These are phyloP conservation scores for Flaveria floridana DNA, from an alignment of 140 eudicot species.

Conservation along the genomic window DNA sequence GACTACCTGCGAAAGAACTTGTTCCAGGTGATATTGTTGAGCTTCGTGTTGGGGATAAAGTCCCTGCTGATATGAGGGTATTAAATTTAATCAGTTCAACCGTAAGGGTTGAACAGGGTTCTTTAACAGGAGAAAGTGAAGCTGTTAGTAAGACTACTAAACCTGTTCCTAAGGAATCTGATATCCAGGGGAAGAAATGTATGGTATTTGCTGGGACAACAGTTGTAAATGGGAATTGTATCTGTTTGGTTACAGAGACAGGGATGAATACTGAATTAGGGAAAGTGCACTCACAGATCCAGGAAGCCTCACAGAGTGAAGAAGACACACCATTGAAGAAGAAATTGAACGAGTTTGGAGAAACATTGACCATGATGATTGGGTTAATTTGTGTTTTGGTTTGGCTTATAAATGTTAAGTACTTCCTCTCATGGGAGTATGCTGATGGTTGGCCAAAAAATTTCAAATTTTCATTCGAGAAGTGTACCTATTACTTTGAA, in stretches of 20 bases:
- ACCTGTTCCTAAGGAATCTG: constrained; percentile 66
- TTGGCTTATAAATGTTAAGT: constrained; percentile 85
- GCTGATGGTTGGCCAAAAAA: constrained; percentile 90
- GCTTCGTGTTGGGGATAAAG: constrained; percentile 84
- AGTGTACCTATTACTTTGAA: constrained; percentile 92
- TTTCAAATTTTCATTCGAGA: constrained; percentile 89
- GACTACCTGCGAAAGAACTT: constrained; percentile 82
- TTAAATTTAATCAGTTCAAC: constrained; percentile 71
- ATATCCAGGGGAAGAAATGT: constrained; percentile 86
- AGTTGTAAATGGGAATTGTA: constrained; percentile 82
- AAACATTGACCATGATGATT: constrained; percentile 65
- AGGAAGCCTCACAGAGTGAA: constrained; percentile 77
- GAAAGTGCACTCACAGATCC: constrained; percentile 88
- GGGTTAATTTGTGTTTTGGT: constrained; percentile 82
- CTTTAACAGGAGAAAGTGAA: constrained; percentile 92
- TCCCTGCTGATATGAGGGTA: constrained; percentile 96
- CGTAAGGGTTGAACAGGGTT: constrained; percentile 87
- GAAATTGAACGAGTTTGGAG: constrained; percentile 95
- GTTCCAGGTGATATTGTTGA: constrained; percentile 98
- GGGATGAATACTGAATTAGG: constrained; percentile 96
- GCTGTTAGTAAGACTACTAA: constrained; percentile 75
- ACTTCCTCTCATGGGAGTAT: constrained; percentile 84
- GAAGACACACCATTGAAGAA: constrained; percentile 91
- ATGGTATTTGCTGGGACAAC: constrained; percentile 99
- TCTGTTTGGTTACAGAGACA: constrained; percentile 75